phyloP scores from a whole-genome alignment of 306 rosid genomes.

The Sphenostylis stenocarpa region DNA sequence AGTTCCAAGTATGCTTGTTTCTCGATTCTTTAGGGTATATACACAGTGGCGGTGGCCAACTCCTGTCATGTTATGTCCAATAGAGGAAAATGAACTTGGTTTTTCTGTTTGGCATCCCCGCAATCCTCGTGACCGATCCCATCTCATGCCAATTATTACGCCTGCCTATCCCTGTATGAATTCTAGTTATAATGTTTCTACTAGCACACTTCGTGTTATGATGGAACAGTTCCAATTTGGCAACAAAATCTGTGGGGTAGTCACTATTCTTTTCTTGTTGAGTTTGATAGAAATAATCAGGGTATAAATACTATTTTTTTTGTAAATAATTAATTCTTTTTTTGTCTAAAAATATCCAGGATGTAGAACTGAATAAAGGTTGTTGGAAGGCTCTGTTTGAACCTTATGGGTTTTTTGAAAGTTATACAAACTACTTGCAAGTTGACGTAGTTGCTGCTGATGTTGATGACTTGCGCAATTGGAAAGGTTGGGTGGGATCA shows the following conservation, averaged over 20 bases:
- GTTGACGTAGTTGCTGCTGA: slow-evolving; percentile 86
- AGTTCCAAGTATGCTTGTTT: slow-evolving; percentile 89
- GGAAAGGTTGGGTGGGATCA: slow-evolving; percentile 99
- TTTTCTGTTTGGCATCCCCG: slow-evolving; percentile 94
- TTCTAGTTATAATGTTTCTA: slow-evolving; percentile 89
- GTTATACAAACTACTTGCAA: slow-evolving; percentile 83
- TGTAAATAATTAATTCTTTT: slow-evolving; percentile 1
- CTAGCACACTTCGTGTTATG: slow-evolving; percentile 91
- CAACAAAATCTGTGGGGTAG: slow-evolving; percentile 77
- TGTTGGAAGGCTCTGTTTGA: slow-evolving; percentile 81
- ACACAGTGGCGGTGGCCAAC: slow-evolving; percentile 99
- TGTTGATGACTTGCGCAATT: slow-evolving; percentile 71
- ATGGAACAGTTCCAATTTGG: slow-evolving; percentile 85
- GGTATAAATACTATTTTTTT: neutral
- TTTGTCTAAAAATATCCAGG: slow-evolving; percentile 49
- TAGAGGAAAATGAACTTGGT: slow-evolving; percentile 86
- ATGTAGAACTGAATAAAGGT: slow-evolving; percentile 66
- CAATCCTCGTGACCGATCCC: slow-evolving; percentile 82
- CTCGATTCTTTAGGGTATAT: slow-evolving; percentile 90
- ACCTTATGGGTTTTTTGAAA: slow-evolving; percentile 78
- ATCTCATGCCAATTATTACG: slow-evolving; percentile 93
- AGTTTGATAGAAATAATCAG: neutral
- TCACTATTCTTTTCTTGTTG: neutral
- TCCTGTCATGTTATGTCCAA: slow-evolving; percentile 87
- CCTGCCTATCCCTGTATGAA: slow-evolving; percentile 99